phyloP scores from a whole-genome alignment of 2,329 filamentous ascomycete species.

The Juglanconis sp. region DNA sequence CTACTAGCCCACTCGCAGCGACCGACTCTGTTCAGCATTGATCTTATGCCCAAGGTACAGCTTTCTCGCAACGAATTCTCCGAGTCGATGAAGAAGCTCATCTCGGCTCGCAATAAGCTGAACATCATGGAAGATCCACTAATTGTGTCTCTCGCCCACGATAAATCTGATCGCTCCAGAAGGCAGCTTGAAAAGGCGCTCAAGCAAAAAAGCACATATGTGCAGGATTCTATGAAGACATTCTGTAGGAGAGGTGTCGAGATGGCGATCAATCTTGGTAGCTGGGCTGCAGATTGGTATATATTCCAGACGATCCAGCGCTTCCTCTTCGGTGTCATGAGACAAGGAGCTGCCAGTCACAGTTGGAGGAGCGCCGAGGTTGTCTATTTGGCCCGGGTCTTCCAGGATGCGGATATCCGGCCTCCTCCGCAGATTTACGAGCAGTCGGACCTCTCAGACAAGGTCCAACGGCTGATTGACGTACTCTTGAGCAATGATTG shows the following conservation, averaged over 20 bases:
- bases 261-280: conserved; percentile 58
- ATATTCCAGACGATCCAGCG: conserved; percentile 47
- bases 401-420: conserved; percentile 25
- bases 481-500: conserved; percentile 44
- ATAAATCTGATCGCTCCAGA: conserved; percentile 39
- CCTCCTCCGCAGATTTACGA: neutral
- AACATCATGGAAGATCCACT: conserved; percentile 61
- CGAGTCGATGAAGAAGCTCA: conserved; percentile 42
- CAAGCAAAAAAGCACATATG: conserved; percentile 46
- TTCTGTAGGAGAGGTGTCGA: conserved; percentile 49
- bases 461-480: conserved; percentile 51
- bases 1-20: conserved; percentile 65
- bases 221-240: conserved; percentile 52
- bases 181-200: conserved; percentile 37
- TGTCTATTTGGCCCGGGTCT: conserved; percentile 48
- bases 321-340: conserved; percentile 24
- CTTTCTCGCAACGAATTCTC: conserved; percentile 22
- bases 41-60: conserved; percentile 26
- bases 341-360: conserved; percentile 29
- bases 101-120: conserved; percentile 38
- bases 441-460: conserved; percentile 47
- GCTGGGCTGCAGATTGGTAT: conserved; percentile 68
- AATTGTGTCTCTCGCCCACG: conserved; percentile 43
- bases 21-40: conserved; percentile 49
- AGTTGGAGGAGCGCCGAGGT: conserved; percentile 50